Conservation (phyloP, 2,329 filamentous ascomycete species). For the Leptographium lundbergii region DNA sequence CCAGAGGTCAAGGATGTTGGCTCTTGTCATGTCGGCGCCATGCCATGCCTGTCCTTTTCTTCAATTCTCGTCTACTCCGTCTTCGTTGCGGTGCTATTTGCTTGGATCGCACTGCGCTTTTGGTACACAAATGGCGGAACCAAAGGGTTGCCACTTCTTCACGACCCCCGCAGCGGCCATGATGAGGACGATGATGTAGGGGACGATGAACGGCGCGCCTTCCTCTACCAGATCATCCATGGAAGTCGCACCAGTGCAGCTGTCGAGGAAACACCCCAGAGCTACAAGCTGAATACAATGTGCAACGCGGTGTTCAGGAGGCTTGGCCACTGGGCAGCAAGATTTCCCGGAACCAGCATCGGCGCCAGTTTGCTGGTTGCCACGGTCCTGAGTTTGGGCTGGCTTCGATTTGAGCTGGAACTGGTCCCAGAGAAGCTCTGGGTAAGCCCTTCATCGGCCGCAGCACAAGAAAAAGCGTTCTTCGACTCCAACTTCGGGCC, state of each 20-base stretch:
- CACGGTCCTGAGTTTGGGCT: slow-evolving; percentile 69
- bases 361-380: slow-evolving; percentile 61
- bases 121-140: slow-evolving; percentile 23
- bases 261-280: slow-evolving; percentile 43
- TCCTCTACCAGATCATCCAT: slow-evolving; percentile 6
- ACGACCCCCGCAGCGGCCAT: slow-evolving; percentile 61
- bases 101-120: slow-evolving; percentile 63
- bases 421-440: slow-evolving; percentile 82
- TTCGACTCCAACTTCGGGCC: slow-evolving; percentile 91
- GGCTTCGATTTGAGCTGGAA: slow-evolving; percentile 82
- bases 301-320: slow-evolving; percentile 70
- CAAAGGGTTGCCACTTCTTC: slow-evolving; percentile 74
- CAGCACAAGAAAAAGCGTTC: slow-evolving; percentile 85
- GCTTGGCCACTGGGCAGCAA: slow-evolving; percentile 68
- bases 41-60: slow-evolving; percentile 91
- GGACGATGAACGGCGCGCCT: slow-evolving; percentile 46
- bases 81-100: slow-evolving; percentile 56
- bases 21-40: slow-evolving; percentile 67
- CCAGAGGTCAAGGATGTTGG: slow-evolving; percentile 58
- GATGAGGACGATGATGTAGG: slow-evolving; percentile 85
- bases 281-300: slow-evolving; percentile 73
- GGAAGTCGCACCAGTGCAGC: neutral
- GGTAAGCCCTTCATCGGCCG: slow-evolving; percentile 89
- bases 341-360: slow-evolving; percentile 78
- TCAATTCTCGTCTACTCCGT: slow-evolving; percentile 78